Evolutionary conservation across 2,329 filamentous ascomycete species (phyloP).

Genomic region (Pestalotiopsis sp.): DNA sequence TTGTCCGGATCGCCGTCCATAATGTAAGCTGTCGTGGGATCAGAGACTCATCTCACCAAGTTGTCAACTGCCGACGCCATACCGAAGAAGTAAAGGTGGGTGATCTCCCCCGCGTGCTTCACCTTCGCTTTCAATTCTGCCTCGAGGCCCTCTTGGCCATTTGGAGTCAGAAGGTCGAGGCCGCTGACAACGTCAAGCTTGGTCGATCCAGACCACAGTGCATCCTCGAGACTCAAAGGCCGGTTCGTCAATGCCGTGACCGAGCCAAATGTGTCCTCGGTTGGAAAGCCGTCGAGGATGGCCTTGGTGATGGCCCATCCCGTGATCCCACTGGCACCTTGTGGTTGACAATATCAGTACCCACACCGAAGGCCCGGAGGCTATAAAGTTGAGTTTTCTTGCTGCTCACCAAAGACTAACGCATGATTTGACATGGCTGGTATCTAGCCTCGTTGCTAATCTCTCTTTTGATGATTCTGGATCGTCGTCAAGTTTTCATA

Average conservation of each 20-base stretch:
- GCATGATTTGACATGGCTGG: conserved; percentile 6
- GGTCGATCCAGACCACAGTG: conserved; percentile 26
- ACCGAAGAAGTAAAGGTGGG: conserved; percentile 42
- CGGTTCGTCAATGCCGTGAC: conserved; percentile 12
- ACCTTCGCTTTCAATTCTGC: conserved; percentile 33
- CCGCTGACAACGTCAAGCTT: conserved; percentile 35
- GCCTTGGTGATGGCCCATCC: conserved; percentile 12
- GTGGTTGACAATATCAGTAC: neutral
- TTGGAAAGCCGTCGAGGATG: conserved; percentile 11
- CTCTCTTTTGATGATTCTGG: neutral
- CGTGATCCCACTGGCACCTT: conserved; percentile 13
- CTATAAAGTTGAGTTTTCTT: neutral
- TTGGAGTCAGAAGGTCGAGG: conserved; percentile 32
- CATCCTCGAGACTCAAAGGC: conserved; percentile 1
- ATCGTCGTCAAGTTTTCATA: neutral
- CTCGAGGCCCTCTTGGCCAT: conserved; percentile 29
- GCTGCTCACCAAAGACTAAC: conserved; percentile 10
- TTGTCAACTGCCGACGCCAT: conserved; percentile 20
- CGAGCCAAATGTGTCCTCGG: conserved; percentile 3
- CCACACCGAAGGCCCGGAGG: neutral
- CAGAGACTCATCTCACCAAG: conserved; percentile 13
- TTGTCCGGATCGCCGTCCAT: conserved; percentile 33
- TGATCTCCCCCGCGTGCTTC: conserved; percentile 35
- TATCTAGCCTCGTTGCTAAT: neutral
- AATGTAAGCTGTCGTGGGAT: conserved; percentile 27